These are phyloP conservation scores for Sporisorium reilianum DNA, from an alignment of 1,284 basidiomycete genomes.

Conservation along the genomic window DNA sequence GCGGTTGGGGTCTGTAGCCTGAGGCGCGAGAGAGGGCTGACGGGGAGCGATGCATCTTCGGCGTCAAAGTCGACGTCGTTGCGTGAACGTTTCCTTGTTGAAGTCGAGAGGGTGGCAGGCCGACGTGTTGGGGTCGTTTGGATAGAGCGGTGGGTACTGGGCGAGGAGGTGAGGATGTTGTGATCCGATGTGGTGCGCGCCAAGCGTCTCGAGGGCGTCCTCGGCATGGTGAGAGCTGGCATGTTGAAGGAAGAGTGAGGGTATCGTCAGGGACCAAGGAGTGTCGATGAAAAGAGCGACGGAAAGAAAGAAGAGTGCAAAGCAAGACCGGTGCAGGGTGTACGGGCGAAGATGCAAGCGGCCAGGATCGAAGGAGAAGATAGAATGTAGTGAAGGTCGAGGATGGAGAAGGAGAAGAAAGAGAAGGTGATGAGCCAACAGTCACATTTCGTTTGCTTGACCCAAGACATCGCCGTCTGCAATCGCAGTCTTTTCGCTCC, in stretches of 20 bases:
- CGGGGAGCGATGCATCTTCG: constrained; percentile 16
- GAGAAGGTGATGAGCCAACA: constrained; percentile 20
- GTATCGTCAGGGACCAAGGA: constrained; percentile 6
- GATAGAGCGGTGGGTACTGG: constrained; percentile 9
- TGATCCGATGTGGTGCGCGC: constrained; percentile 32
- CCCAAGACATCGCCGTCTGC: constrained; percentile 2
- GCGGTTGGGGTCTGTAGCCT: constrained; percentile 25
- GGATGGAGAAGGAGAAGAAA: constrained; percentile 1
- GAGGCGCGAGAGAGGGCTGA: constrained; percentile 34
- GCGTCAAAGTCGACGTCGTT: constrained; percentile 33
- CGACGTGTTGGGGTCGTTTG: constrained; percentile 29
- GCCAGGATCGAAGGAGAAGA: background rate
- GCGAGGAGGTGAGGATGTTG: constrained; percentile 18
- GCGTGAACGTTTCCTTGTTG: constrained; percentile 35
- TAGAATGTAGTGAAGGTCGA: background rate
- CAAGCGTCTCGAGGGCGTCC: constrained; percentile 35
- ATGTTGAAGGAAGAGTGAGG: constrained; percentile 2
- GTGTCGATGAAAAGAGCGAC: constrained; percentile 2
- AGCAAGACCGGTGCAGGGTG: constrained; percentile 7
- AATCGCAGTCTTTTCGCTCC: background rate
- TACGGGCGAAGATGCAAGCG: background rate
- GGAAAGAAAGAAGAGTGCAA: background rate
- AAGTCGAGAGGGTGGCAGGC: constrained; percentile 23
- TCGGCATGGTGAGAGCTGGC: constrained; percentile 35
- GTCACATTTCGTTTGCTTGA: background rate